Conservation (phyloP, 768 basidiomycete genomes). For the Mycena filopes region DNA sequence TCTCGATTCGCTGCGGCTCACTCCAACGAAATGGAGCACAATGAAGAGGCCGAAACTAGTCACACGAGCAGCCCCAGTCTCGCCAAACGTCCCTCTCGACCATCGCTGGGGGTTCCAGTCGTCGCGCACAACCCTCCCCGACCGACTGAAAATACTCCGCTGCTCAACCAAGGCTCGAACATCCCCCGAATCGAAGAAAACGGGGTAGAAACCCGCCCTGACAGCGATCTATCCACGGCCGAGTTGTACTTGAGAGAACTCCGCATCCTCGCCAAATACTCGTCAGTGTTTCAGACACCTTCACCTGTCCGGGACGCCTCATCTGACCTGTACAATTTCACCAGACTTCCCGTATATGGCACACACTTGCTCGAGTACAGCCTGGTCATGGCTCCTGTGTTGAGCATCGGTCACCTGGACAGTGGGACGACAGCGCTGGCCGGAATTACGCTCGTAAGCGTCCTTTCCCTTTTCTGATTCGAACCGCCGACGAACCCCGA, state of each 20-base stretch:
- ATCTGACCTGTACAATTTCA: neutral
- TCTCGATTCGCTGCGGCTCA: slow-evolving; percentile 57
- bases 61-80: slow-evolving; percentile 31
- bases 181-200: slow-evolving; percentile 69
- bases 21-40: slow-evolving; percentile 7
- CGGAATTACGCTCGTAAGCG: slow-evolving; percentile 66
- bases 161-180: slow-evolving; percentile 56
- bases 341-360: slow-evolving; percentile 43
- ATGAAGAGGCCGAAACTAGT: slow-evolving; percentile 4
- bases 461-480: neutral
- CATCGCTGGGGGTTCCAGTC: slow-evolving; percentile 31
- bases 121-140: slow-evolving; percentile 21
- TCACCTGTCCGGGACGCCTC: neutral
- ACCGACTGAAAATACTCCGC: slow-evolving; percentile 65
- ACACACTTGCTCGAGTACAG: slow-evolving; percentile 89
- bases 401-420: slow-evolving; percentile 92
- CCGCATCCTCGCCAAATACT: slow-evolving; percentile 66
- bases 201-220: slow-evolving; percentile 47
- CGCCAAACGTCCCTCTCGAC: slow-evolving; percentile 27
- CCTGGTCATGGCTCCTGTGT: slow-evolving; percentile 82
- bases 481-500: neutral
- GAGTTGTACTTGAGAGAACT: slow-evolving; percentile 68
- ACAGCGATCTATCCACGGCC: slow-evolving; percentile 42
- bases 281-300: slow-evolving; percentile 56
- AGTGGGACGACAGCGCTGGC: slow-evolving; percentile 80